Percentiles rank a stretch among this genome's conserved stretches.
Conservation (phyloP, 202 grass and related monocot species). For the Musa balbisiana region DNA sequence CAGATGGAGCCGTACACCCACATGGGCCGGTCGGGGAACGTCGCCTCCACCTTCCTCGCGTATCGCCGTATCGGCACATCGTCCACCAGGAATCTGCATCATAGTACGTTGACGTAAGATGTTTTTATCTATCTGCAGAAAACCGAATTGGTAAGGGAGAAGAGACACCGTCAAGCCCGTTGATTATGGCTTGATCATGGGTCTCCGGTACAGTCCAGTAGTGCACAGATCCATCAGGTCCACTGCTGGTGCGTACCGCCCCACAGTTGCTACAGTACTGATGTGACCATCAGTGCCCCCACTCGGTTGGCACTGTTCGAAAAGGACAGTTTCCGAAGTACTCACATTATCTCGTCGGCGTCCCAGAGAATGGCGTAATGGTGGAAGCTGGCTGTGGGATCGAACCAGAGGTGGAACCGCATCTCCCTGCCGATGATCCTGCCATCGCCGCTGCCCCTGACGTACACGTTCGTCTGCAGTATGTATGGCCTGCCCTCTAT, state of each 20-base stretch:
- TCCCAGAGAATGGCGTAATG: neutral
- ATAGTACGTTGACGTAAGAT: too few species aligned
- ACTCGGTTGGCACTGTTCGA: too few species aligned
- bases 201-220: too few species aligned
- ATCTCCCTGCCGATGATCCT: slow-evolving; percentile 1
- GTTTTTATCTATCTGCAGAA: too few species aligned
- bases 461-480: slow-evolving; percentile 6
- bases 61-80: neutral
- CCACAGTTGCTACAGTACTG: too few species aligned
- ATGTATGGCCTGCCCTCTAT: neutral
- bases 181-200: too few species aligned
- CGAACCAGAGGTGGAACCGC: slow-evolving; percentile 13
- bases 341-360: slow-evolving; percentile 3
- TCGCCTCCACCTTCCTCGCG: neutral
- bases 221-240: too few species aligned
- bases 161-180: too few species aligned
- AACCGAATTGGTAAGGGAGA: too few species aligned
- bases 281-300: too few species aligned
- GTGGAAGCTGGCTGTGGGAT: slow-evolving; percentile 1
- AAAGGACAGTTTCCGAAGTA: too few species aligned
- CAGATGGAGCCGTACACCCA: neutral
- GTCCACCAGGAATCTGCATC: neutral
- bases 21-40: neutral
- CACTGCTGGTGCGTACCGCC: too few species aligned
- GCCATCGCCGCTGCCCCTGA: slow-evolving; percentile 7